Base-by-base conservation (phyloP, 352 stramenopile species). In the Phytophthora foliorum region DNA sequence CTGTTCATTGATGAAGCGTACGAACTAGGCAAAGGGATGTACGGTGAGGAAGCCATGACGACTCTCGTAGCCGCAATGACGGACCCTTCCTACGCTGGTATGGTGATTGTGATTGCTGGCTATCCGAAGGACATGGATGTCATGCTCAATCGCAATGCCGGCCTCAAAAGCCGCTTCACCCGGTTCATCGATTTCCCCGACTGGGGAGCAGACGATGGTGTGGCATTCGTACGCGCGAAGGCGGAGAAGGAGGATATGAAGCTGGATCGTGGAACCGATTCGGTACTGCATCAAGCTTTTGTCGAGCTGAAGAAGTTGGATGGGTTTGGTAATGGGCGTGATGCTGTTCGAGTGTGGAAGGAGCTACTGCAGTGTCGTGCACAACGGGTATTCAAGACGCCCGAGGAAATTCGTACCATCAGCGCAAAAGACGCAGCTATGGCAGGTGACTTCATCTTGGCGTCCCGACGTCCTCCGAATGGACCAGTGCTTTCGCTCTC, bases 1-100 rank as follows among this genome's bases (percentile, higher is more conserved):
- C 67, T 99, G 6, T 98, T 98, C 57, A 90, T 98, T 36, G 89
- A 98, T 70, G 95, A 98, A 67, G 88, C 93, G 1, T 98, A 98
- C 68, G 94, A 91, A 21, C 63, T 98, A 7, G 86, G 95, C 2
- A 95, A 96, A 81, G 90, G 78, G 4, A 38, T 58, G 1, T 97
- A 74, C 72, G 88, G 84, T 11, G 90, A 93, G 39, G 91, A 98
- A 70, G 94, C 90, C 4, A 95, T 97, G 79, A 95, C 96, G 58
- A 92, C 90, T 14, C 68, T 98, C 1, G 88, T 98, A 2, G 91
- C 90, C 22, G 87, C 88, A 9, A 96, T 98, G 89, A 98, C 93
- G 2, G 80, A 90, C 38, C 84, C 89, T 21, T 74, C 60, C 51
- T 96, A 97, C 49, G 79, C 79, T 19, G 89, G 89, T 2, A 91